phyloP scores from a whole-genome alignment of 257 asterid genomes.

The Voacanga thouarsii region DNA sequence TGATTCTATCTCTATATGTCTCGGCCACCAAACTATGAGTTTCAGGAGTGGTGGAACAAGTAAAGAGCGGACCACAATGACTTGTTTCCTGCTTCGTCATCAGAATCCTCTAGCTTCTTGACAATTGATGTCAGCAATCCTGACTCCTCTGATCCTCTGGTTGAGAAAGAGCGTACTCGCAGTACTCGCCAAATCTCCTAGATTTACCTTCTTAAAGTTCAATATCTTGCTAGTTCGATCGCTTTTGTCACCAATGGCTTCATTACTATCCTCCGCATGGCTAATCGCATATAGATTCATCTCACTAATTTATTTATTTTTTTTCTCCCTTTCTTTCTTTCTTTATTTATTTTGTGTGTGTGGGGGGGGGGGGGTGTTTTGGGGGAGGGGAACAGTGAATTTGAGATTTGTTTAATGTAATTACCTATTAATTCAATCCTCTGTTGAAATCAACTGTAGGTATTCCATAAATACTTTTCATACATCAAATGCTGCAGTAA shows the following conservation, averaged over 20 bases:
- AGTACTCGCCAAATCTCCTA: conserved; percentile 84
- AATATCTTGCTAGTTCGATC: conserved; percentile 48
- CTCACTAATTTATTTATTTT: too few species aligned
- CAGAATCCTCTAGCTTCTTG: conserved; percentile 27
- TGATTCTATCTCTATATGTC: conserved; percentile 41
- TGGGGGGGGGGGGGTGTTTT: too few species aligned
- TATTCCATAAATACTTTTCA: too few species aligned
- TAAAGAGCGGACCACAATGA: conserved; percentile 48
- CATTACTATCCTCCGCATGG: conserved; percentile 54
- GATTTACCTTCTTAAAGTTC: conserved; percentile 72
- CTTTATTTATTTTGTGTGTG: too few species aligned
- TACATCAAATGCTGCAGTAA: too few species aligned
- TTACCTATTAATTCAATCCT: too few species aligned
- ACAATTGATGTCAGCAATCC: conserved; percentile 45
- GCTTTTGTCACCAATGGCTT: conserved; percentile 47
- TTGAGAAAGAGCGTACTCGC: conserved; percentile 64
- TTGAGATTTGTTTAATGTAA: too few species aligned
- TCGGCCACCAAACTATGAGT: conserved; percentile 78
- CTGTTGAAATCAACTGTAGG: too few species aligned
- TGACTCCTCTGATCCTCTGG: conserved; percentile 21
- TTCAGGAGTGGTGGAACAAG: conserved; percentile 98
- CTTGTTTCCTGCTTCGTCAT: conserved; percentile 27
- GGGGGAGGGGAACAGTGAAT: too few species aligned
- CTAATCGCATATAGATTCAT: too few species aligned
- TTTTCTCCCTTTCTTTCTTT: too few species aligned